Evolutionary conservation across 2,329 filamentous ascomycete species (phyloP).

Genomic region (Lomentospora prolificans): DNA sequence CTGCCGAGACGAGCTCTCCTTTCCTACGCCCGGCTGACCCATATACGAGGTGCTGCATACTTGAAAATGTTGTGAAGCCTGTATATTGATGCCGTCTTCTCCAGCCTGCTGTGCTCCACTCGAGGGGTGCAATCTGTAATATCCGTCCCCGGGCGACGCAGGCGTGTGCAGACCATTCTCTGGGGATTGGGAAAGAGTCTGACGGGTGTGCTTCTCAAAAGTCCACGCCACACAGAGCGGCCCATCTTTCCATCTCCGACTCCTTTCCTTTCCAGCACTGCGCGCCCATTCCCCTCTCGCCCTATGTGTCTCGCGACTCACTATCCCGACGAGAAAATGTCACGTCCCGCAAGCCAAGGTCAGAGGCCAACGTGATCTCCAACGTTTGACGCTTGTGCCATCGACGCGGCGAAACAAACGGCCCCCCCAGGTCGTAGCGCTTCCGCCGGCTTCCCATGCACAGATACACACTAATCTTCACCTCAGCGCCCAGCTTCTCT

Average conservation of each 20-base stretch:
- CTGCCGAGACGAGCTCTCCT: neutral
- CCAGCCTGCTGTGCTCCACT: neutral
- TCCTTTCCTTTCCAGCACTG: no score
- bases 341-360: no score
- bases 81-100: neutral
- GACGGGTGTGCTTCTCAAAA: neutral
- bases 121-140: neutral
- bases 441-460: no score
- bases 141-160: neutral
- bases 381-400: no score
- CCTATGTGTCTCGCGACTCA: no score
- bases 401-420: no score
- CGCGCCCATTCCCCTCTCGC: no score
- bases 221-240: neutral
- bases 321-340: no score
- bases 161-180: neutral
- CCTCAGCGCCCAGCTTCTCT: neutral
- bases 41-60: neutral
- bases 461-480: neutral
- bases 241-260: neutral
- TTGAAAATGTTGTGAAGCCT: neutral
- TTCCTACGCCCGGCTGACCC: neutral
- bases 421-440: no score
- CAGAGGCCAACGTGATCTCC: no score
- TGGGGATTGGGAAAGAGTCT: neutral